A percentile compares a stretch with the other conserved stretches of the same genome.
These are phyloP conservation scores for Microstroma glucosiphilum DNA, from an alignment of 1,284 basidiomycete species.

Conservation along the genomic window DNA sequence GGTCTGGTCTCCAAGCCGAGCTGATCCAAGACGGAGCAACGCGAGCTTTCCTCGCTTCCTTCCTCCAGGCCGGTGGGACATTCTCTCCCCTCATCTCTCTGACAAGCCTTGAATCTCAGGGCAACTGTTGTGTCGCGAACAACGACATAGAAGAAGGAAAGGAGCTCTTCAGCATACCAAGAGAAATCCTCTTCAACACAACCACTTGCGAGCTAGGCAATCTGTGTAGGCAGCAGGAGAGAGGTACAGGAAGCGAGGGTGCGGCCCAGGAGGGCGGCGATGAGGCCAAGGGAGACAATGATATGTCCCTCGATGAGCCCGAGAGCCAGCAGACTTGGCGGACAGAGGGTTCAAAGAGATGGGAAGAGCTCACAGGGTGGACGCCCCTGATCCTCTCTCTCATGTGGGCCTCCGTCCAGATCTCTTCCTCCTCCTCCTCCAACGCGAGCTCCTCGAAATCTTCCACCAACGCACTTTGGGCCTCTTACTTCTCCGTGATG, in stretches of 20 bases:
- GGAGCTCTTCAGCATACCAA: conserved; percentile 75
- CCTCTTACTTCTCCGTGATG: conserved; percentile 54
- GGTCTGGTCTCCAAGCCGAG: no score
- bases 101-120: conserved; percentile 52
- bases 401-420: conserved; percentile 69
- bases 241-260: conserved; percentile 44
- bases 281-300: conserved; percentile 2
- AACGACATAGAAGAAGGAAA: conserved; percentile 67
- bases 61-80: neutral
- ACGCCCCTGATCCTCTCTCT: conserved; percentile 79
- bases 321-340: neutral
- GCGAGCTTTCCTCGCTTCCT: neutral
- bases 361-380: conserved; percentile 61
- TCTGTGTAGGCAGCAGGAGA: conserved; percentile 30
- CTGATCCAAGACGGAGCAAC: no score
- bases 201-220: conserved; percentile 65
- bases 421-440: conserved; percentile 1
- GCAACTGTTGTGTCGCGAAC: conserved; percentile 66
- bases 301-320: conserved; percentile 24
- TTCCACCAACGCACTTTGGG: conserved; percentile 25
- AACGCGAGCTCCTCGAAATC: neutral
- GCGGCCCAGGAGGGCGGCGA: conserved; percentile 34
- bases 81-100: neutral
- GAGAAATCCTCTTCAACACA: conserved; percentile 69
- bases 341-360: neutral